Evolutionary conservation across 768 basidiomycete species (phyloP).

Genomic region (Mycena belliarum): DNA sequence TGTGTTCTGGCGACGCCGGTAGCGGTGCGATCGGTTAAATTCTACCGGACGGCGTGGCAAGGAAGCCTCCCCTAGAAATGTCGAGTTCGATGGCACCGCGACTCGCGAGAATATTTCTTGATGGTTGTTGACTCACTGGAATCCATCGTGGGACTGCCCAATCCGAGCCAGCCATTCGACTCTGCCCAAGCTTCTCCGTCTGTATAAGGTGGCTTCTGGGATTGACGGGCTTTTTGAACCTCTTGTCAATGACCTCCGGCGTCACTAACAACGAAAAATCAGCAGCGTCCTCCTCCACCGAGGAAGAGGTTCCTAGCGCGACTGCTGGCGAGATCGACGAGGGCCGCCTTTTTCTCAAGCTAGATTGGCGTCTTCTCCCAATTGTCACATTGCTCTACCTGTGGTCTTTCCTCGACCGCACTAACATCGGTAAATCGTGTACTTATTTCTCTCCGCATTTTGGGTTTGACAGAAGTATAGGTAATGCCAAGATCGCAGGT

Average conservation of each 20-base stretch:
- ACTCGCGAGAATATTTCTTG: no score
- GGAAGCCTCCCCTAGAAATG: no score
- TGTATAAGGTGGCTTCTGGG: no score
- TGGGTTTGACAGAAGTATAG: constrained; percentile 1
- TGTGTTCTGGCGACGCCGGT: no score
- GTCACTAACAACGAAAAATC: background rate
- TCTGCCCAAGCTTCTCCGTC: no score
- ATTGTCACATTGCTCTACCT: constrained; percentile 47
- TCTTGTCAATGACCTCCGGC: background rate
- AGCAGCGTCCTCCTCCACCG: background rate
- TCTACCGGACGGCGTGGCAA: no score
- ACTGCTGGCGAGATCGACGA: background rate
- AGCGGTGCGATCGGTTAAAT: no score
- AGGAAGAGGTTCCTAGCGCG: background rate
- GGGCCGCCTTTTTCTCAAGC: constrained; percentile 27
- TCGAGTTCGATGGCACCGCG: no score
- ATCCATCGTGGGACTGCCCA: no score
- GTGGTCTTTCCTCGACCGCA: constrained; percentile 46
- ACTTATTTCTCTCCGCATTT: background rate
- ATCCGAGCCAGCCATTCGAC: no score
- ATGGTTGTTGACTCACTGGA: no score
- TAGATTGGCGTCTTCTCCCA: constrained; percentile 46
- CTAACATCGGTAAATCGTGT: constrained; percentile 33
- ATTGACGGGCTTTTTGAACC: background rate
- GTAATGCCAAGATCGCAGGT: constrained; percentile 37